Evolutionary conservation across 1,284 basidiomycete genomes (phyloP).

Genomic region (Ceratobasidium sp.): DNA sequence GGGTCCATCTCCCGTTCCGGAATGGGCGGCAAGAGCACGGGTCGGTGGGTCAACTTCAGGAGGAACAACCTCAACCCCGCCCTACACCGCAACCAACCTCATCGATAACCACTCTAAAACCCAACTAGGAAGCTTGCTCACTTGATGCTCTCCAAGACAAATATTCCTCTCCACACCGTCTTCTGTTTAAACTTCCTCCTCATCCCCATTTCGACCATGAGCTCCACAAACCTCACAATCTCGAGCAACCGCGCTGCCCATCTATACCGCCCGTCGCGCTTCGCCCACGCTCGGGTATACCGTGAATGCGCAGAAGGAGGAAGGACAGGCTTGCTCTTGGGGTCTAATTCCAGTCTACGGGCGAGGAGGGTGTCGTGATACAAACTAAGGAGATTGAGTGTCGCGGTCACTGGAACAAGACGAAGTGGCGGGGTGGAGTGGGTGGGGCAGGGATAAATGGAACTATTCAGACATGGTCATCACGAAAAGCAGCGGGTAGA

Average conservation of each 20-base stretch:
- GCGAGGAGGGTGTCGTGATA: conserved; percentile 88
- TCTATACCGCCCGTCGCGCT: conserved; percentile 73
- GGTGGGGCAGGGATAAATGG: conserved; percentile 25
- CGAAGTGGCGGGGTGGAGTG: not conserved
- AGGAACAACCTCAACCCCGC: conserved; percentile 75
- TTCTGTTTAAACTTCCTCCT: conserved; percentile 69
- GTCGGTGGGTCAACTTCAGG: conserved; percentile 75
- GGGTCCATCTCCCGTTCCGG: conserved; percentile 89
- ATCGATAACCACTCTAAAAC: not conserved
- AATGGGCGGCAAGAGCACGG: conserved; percentile 77
- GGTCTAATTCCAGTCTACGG: conserved; percentile 66
- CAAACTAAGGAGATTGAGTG: conserved; percentile 79
- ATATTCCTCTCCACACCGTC: conserved; percentile 75
- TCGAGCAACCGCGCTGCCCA: conserved; percentile 79
- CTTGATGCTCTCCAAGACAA: conserved; percentile 83
- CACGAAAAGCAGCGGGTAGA: conserved; percentile 45
- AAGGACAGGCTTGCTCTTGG: conserved; percentile 73
- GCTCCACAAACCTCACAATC: conserved; percentile 78
- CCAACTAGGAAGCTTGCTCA: conserved; percentile 56
- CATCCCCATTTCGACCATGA: conserved; percentile 88
- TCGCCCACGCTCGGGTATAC: conserved; percentile 85
- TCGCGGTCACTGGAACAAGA: conserved; percentile 67
- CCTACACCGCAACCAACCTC: conserved; percentile 58
- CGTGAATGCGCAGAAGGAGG: conserved; percentile 75
- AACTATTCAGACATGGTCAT: conserved; percentile 15